A percentile compares a stretch with the other conserved stretches of the same genome.
These are phyloP conservation scores for Margaritispora aquatica DNA, from an alignment of 495 filamentous ascomycete species.

Conservation along the genomic window DNA sequence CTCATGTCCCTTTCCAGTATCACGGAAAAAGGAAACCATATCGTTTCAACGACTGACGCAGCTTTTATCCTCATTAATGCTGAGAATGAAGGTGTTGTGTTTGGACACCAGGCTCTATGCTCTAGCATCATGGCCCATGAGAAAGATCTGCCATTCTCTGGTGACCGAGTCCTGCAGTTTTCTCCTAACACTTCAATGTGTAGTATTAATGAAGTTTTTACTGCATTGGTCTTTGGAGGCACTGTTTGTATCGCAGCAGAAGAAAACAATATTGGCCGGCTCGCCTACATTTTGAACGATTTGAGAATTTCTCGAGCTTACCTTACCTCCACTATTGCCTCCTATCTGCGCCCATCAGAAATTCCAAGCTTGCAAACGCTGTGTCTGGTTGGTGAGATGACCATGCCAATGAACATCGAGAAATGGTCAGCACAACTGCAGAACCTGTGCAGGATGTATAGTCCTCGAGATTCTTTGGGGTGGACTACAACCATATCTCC, in stretches of 20 bases:
- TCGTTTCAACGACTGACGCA: no score
- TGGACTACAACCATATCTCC: conserved; percentile 29
- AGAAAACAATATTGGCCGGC: conserved; percentile 33
- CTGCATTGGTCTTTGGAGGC: conserved; percentile 50
- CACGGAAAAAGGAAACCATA: no score
- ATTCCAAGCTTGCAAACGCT: conserved; percentile 37
- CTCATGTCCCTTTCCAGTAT: no score
- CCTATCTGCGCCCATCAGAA: conserved; percentile 16
- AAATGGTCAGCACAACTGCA: background rate
- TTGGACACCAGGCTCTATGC: background rate
- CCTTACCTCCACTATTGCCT: background rate
- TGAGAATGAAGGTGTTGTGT: background rate
- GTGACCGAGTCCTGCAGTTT: conserved; percentile 59
- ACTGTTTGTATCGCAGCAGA: conserved; percentile 44
- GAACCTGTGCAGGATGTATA: background rate
- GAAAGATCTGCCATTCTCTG: no score
- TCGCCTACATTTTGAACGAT: conserved; percentile 7
- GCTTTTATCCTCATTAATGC: no score
- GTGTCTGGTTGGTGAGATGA: conserved; percentile 41
- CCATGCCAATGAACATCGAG: conserved; percentile 1
- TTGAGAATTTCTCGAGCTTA: background rate
- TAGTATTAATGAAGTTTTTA: conserved; percentile 59
- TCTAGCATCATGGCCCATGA: conserved; percentile 26
- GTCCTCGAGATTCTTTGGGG: conserved; percentile 19
- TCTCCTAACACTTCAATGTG: conserved; percentile 66